Base-by-base conservation (phyloP, 1,139 yeast genomes). In the Debaryomyces subglobosus region DNA sequence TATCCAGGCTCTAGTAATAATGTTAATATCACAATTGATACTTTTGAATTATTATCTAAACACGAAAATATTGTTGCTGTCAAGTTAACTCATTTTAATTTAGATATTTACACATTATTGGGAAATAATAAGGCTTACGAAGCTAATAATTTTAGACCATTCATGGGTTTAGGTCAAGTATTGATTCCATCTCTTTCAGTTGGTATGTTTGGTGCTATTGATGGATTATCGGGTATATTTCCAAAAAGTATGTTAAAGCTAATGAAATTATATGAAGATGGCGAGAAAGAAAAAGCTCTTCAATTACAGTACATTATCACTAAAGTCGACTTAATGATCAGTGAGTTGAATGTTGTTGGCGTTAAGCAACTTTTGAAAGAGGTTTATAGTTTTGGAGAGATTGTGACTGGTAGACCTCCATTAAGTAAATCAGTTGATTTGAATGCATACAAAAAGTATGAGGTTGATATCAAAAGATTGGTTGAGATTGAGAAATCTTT, bases 101-200 rank as follows among this genome's bases (percentile, higher is more conserved):
- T 71, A 48, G 75, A 55, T 60, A 62, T 59, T 59, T 71, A 69
- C 48, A 61, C 73, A 10, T 57, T 73, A 48, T 60, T 77, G 42
- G 79, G 78, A 4, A 63, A 69, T 39, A 67, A 68, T 53, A 65
- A 69, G 34, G 61, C 64, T 39, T 63, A 68, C 38, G 59, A 63
- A 39, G 49, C 58, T 43, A 64, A 70, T 52, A 67, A 71, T 54
- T 77, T 77, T 63, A 53, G 64, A 44, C 60, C 70, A n/a, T 69
- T 74, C 59, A 73, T 79, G n/a, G 82, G 81, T 5, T 61, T 77
- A 34, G 82, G 82, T 21, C 81, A 77, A 59, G 63, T 75, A 24
- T 59, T 77, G 47, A 56, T 77, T 29, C 80, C 81, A 20, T 75
- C 76, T 4, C 55, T 75, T 48, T 51, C 71, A 1, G 76, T 74